A percentile compares a stretch with the other conserved stretches of the same genome.
These are phyloP conservation scores for Rhododendron ferrugineum DNA, from an alignment of 148 eudicot genomes.

Conservation along the genomic window DNA sequence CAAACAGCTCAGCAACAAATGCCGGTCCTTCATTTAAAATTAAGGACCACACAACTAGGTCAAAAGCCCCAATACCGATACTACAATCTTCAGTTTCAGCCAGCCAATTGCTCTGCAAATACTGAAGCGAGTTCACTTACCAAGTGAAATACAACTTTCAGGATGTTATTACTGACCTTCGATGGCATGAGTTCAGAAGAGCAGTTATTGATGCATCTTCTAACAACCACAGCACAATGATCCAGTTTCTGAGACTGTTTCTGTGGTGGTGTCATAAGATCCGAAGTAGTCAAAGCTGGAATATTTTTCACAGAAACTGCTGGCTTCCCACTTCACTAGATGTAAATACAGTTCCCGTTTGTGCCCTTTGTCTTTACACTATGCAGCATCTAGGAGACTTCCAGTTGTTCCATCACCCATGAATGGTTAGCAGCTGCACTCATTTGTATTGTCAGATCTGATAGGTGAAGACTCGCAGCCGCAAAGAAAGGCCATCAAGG, in stretches of 20 bases:
- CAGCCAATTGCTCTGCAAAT: not conserved
- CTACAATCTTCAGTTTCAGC: conserved; percentile 5
- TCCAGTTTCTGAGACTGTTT: not conserved
- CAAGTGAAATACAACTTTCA: not conserved
- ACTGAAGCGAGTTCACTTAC: not conserved
- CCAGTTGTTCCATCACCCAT: not conserved
- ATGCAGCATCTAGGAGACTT: not conserved
- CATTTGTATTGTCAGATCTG: not conserved
- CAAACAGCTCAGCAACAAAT: not conserved
- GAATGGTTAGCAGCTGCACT: not conserved
- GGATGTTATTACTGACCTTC: not conserved
- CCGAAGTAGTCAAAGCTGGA: not conserved
- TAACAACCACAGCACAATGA: not conserved
- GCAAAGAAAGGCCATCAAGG: not conserved
- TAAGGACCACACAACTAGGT: not conserved
- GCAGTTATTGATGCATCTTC: not conserved
- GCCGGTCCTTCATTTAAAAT: not conserved
- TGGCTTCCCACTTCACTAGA: not conserved
- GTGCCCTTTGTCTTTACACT: not conserved
- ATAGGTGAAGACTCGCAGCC: not conserved
- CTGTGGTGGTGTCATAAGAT: not conserved
- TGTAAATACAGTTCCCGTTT: not conserved
- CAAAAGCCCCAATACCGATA: not conserved
- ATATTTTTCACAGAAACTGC: not conserved
- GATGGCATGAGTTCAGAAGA: not conserved